A percentile compares a stretch with the other conserved stretches of the same genome.
Conservation (phyloP, 768 basidiomycete species). For the Naematelia encephala region DNA sequence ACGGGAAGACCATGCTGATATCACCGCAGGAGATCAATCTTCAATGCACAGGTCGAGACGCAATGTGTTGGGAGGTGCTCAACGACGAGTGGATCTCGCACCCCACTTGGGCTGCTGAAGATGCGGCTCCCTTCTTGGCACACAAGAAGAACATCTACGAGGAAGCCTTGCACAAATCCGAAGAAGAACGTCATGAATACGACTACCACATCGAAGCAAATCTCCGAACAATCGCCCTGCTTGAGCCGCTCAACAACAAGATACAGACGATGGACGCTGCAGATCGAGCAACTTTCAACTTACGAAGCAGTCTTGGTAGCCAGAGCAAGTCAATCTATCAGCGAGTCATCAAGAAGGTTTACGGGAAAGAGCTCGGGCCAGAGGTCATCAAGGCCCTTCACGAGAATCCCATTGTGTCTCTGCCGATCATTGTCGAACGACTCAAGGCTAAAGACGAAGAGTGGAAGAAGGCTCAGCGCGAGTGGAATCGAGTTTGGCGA, state of each 20-base stretch:
- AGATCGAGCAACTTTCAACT: constrained; percentile 73
- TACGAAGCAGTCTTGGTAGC: constrained; percentile 86
- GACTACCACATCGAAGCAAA: constrained; percentile 92
- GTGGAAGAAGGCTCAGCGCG: constrained; percentile 88
- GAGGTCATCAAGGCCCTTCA: constrained; percentile 64
- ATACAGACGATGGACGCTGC: constrained; percentile 86
- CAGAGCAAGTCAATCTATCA: constrained; percentile 82
- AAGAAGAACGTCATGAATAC: constrained; percentile 97
- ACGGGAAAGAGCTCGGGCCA: constrained; percentile 58
- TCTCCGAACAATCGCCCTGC: constrained; percentile 78
- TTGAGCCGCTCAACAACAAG: constrained; percentile 80
- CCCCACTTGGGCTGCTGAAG: constrained; percentile 96
- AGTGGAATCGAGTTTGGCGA: constrained; percentile 95
- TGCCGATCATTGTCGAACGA: constrained; percentile 84
- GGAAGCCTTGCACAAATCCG: constrained; percentile 91
- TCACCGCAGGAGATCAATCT: constrained; percentile 71
- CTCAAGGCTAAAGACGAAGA: constrained; percentile 94
- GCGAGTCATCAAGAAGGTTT: constrained; percentile 88
- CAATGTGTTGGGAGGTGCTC: constrained; percentile 89
- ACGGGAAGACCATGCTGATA: constrained; percentile 8
- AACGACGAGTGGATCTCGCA: constrained; percentile 99
- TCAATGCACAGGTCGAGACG: constrained; percentile 90
- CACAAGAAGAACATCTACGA: constrained; percentile 97
- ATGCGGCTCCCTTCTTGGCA: constrained; percentile 78
- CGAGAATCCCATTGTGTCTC: constrained; percentile 82